These are phyloP conservation scores for Trametes cinnabarina DNA, from an alignment of 768 basidiomycete genomes.

Conservation along the genomic window DNA sequence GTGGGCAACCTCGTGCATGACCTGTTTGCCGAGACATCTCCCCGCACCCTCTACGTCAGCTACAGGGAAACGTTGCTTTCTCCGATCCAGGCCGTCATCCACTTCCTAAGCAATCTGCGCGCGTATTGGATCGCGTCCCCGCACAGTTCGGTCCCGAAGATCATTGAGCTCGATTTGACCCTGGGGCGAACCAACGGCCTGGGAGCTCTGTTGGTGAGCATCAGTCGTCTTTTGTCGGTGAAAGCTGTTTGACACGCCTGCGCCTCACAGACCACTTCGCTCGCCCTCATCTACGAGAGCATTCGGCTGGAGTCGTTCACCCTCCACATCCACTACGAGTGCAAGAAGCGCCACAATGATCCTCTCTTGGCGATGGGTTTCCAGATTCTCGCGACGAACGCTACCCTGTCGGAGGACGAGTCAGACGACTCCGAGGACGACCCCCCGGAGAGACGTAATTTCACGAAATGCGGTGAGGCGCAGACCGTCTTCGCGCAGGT, in stretches of 20 bases:
- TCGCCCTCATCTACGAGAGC: not conserved
- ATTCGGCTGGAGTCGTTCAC: not conserved
- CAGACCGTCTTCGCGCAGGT: not conserved
- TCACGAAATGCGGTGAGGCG: not conserved
- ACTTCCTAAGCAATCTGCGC: not conserved
- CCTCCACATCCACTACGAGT: not conserved
- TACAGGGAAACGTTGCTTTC: not conserved
- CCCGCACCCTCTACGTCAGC: not conserved
- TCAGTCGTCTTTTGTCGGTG: not conserved
- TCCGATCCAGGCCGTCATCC: not conserved
- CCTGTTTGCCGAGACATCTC: not conserved
- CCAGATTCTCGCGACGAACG: not conserved
- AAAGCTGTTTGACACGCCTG: not conserved
- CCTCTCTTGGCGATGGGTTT: not conserved
- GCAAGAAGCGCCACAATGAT: not conserved
- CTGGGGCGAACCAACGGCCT: not conserved
- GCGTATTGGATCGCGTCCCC: not conserved
- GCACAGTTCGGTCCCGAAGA: not conserved
- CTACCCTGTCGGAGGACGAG: not conserved
- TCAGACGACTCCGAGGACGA: not conserved
- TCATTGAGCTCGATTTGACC: not conserved
- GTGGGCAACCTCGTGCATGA: not conserved
- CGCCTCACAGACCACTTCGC: too few species aligned
- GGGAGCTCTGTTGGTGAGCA: not conserved
- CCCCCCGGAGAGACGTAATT: not conserved